Base-by-base conservation (phyloP, 2,329 filamentous ascomycete species). In the Verticillium albo-atrum region DNA sequence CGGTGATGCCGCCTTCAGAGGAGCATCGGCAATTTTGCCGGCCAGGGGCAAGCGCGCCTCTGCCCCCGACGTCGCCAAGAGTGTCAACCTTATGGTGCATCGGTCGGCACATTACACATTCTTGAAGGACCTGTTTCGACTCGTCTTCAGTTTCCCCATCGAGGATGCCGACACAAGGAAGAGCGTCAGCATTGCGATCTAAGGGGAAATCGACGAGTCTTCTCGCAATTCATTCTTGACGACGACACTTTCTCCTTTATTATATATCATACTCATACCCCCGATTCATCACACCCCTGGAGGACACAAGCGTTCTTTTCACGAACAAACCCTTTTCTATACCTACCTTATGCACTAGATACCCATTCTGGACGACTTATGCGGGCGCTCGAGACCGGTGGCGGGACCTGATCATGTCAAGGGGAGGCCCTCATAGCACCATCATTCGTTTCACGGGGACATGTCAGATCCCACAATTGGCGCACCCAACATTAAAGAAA, bases 91-190 rank as follows among this genome's bases (percentile, higher is more conserved):
- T 79, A 90, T 97, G 84, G 84, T 84, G 57, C 80, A 85, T 59
- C 87, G 85, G 37, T 82, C 82, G 28, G 82, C 85, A 59, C 86
- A 92, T 67, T 95, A 95, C 72, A 79, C 79, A 9, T 97, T 94
- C 81, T 77, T 97, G 63, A 82, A 86, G 55, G 92, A 97, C 67
- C 79, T 97, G 15, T 97, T 91, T 76, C 84, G 85, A 57, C 81
- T 94, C 47, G 92, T 97, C 3, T 96, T 96, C 72, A 90, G 91
- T 3, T 94, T 94, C 68, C 85, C 89, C 54, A 75, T 92, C 17
- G 91, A 97, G 58, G 92, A 97, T 67, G 88, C 86, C 1, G 86
- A 89, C 54, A 77, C 80, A 58, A 80, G 88, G 64, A 89, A 90
- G 68, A 84, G 82, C 59, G 78, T 88, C 54, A 85, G 82, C 61